These are phyloP conservation scores for Monosporascus sp. DNA, from an alignment of 2,329 filamentous ascomycete species.

Conservation along the genomic window DNA sequence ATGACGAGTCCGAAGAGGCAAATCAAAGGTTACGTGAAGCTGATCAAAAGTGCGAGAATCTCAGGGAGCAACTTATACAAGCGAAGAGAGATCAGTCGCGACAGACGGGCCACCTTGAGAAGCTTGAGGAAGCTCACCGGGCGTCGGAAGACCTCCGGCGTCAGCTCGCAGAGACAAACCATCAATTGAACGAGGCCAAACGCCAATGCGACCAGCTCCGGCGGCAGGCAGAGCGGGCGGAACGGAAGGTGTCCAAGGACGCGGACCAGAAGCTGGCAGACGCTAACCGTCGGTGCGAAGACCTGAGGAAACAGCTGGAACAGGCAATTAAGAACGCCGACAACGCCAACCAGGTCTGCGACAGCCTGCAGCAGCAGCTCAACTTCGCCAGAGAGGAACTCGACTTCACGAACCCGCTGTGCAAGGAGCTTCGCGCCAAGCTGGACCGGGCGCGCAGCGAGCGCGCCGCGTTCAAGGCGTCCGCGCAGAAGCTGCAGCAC, in stretches of 20 bases:
- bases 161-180: slow-evolving; percentile 55
- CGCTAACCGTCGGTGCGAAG: slow-evolving; percentile 17
- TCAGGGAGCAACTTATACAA: slow-evolving; percentile 38
- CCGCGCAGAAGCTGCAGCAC: slow-evolving; percentile 48
- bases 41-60: slow-evolving; percentile 38
- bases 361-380: slow-evolving; percentile 28
- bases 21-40: slow-evolving; percentile 40
- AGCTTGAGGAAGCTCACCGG: slow-evolving; percentile 16
- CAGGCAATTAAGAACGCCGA: slow-evolving; percentile 44
- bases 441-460: slow-evolving; percentile 66
- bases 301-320: slow-evolving; percentile 17
- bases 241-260: slow-evolving; percentile 21
- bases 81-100: slow-evolving; percentile 18
- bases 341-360: slow-evolving; percentile 45
- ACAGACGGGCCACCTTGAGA: slow-evolving; percentile 12
- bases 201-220: slow-evolving; percentile 19
- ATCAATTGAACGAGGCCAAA: slow-evolving; percentile 60
- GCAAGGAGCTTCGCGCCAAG: slow-evolving; percentile 53
- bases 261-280: slow-evolving; percentile 45
- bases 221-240: slow-evolving; percentile 30
- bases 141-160: slow-evolving; percentile 31
- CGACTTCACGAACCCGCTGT: slow-evolving; percentile 20
- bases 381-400: slow-evolving; percentile 17
- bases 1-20: slow-evolving; percentile 59
- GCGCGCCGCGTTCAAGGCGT: slow-evolving; percentile 49